Conservation (phyloP, 352 stramenopile genomes). For the Phytopythium cucurbitacearum region DNA sequence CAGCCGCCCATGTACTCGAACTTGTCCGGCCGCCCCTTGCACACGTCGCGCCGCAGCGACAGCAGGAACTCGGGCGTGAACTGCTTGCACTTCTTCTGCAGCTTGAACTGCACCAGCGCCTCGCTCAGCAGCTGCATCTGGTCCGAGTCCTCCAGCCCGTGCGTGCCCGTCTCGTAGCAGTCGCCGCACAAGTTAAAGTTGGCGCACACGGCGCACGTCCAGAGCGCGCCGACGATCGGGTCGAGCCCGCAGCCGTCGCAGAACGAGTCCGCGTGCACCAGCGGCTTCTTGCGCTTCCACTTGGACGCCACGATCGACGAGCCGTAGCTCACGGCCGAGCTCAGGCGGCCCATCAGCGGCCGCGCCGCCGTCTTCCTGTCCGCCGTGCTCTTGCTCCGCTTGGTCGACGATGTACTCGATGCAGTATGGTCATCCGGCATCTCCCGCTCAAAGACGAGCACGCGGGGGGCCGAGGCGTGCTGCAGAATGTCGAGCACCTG, state of each 20-base stretch:
- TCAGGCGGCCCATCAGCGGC: conserved; percentile 46
- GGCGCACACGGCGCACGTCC: conserved; percentile 65
- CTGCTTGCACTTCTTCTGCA: conserved; percentile 71
- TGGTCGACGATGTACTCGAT: conserved; percentile 21
- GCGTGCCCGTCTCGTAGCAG: conserved; percentile 67
- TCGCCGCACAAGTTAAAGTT: conserved; percentile 68
- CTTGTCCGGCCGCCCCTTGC: conserved; percentile 75
- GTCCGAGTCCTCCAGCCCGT: conserved; percentile 72
- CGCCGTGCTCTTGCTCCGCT: conserved; percentile 17
- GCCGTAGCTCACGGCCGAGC: conserved; percentile 56
- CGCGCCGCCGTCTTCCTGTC: conserved; percentile 38
- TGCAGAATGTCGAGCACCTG: conserved; percentile 62
- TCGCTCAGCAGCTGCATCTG: conserved; percentile 66
- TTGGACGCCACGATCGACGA: conserved; percentile 55
- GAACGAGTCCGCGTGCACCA: conserved; percentile 58
- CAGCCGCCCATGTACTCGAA: conserved; percentile 80
- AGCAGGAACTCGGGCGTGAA: conserved; percentile 73
- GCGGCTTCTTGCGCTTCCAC: conserved; percentile 64
- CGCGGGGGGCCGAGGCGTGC: conserved; percentile 39
- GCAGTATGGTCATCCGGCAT: neutral
- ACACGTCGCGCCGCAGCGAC: conserved; percentile 72
- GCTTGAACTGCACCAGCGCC: conserved; percentile 63
- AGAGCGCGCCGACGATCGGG: conserved; percentile 58
- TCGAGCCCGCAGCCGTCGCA: conserved; percentile 75
- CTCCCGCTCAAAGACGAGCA: conserved; percentile 51